Percentiles rank a stretch among this genome's conserved stretches.
These are phyloP conservation scores for Coniochaeta prunicola DNA, from an alignment of 2,329 filamentous ascomycete species.

Conservation along the genomic window DNA sequence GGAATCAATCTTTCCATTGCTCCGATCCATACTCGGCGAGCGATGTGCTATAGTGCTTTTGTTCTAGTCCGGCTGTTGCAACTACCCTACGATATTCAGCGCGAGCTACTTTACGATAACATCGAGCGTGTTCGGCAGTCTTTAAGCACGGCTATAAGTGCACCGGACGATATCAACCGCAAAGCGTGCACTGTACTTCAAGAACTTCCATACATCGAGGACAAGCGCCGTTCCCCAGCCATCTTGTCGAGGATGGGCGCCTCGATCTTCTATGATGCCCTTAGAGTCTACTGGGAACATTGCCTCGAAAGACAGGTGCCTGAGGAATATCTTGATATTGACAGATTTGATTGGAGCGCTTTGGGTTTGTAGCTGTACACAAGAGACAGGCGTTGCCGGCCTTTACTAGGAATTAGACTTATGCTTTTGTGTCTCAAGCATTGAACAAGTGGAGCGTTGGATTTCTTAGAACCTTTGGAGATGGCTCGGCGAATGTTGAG, in stretches of 20 bases:
- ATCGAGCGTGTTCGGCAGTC: not conserved
- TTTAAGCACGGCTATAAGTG: not conserved
- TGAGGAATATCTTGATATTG: not conserved
- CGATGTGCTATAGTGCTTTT: not conserved
- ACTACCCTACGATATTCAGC: not conserved
- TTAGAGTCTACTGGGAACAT: conserved; percentile 1
- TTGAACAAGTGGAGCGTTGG: too few species aligned
- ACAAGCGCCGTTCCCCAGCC: not conserved
- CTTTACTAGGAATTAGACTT: too few species aligned
- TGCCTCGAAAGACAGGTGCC: not conserved
- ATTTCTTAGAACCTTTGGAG: too few species aligned
- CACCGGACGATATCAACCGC: not conserved
- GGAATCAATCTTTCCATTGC: not conserved
- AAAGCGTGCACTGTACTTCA: not conserved
- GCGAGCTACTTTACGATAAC: not conserved
- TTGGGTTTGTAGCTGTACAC: not conserved
- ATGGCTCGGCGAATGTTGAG: too few species aligned
- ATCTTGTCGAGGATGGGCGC: conserved; percentile 1
- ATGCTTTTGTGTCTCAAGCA: too few species aligned
- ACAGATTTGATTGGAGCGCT: not conserved
- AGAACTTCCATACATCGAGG: not conserved
- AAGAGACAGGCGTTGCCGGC: too few species aligned
- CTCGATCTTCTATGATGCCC: not conserved
- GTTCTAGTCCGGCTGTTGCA: not conserved
- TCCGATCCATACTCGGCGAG: not conserved